These are phyloP conservation scores for Fomitopsis pinicola DNA, from an alignment of 1,284 basidiomycete species.

Conservation along the genomic window DNA sequence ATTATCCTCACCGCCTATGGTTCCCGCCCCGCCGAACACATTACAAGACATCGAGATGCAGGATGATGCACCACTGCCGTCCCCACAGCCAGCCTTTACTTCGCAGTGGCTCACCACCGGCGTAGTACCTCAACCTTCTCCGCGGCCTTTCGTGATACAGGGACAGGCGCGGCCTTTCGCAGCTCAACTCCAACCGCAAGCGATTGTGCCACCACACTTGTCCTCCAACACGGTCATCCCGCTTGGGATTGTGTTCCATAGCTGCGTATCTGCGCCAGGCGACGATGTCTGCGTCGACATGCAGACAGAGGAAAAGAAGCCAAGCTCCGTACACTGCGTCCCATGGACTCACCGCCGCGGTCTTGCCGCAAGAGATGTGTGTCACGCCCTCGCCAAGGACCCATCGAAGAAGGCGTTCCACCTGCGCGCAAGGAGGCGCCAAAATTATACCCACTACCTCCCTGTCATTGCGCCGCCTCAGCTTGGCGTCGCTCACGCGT, in stretches of 20 bases:
- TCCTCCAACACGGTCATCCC: too few species aligned
- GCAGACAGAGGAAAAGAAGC: background rate
- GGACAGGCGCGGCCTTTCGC: too few species aligned
- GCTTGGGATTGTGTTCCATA: background rate
- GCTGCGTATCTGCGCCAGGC: background rate
- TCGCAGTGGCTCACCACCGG: background rate
- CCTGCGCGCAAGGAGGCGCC: background rate
- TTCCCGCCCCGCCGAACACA: background rate
- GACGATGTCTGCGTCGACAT: background rate
- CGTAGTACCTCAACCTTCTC: background rate
- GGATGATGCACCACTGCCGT: background rate
- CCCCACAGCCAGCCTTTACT: background rate
- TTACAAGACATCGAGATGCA: background rate
- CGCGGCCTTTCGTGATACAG: background rate
- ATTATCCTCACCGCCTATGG: background rate
- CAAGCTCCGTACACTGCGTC: background rate
- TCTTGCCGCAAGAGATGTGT: background rate
- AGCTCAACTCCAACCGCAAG: too few species aligned
- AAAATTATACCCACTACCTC: background rate
- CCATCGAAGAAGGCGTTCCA: background rate
- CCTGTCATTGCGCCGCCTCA: background rate
- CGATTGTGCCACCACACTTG: too few species aligned
- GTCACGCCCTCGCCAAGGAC: background rate
- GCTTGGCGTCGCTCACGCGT: background rate
- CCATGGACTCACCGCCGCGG: background rate